These are phyloP conservation scores for Backusella westeae DNA, from an alignment of 192 early-diverging fungal species.

Conservation along the genomic window DNA sequence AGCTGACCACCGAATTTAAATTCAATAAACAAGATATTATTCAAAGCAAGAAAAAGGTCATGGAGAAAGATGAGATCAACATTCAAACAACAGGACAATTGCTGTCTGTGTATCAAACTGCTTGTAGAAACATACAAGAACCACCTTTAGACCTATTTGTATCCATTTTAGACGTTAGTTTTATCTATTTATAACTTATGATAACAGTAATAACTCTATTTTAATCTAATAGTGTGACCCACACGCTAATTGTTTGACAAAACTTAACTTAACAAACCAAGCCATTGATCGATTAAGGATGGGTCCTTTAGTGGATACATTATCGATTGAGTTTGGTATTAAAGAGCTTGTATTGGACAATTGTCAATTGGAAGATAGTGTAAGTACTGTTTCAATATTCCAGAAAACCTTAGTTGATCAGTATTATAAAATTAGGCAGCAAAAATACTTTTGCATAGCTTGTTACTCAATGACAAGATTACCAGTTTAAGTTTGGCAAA, in stretches of 20 bases:
- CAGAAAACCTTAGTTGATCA: neutral
- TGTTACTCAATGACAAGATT: conserved; percentile 66
- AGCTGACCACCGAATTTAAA: conserved; percentile 49
- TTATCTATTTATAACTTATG: neutral
- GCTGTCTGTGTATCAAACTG: conserved; percentile 27
- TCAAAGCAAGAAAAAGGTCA: neutral
- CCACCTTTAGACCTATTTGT: conserved; percentile 17
- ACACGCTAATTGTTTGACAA: conserved; percentile 11
- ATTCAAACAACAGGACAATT: conserved; percentile 10
- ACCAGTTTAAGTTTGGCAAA: conserved; percentile 65
- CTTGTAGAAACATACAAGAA: conserved; percentile 29
- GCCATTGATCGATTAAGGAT: conserved; percentile 54
- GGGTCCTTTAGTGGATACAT: conserved; percentile 72
- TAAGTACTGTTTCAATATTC: conserved; percentile 9
- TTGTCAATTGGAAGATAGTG: conserved; percentile 74
- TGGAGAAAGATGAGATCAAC: neutral
- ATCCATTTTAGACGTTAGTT: conserved; percentile 12
- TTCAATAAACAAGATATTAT: conserved; percentile 4
- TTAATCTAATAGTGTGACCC: conserved; percentile 18
- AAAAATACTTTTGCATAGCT: conserved; percentile 68
- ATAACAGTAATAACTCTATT: neutral
- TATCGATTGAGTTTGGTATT: conserved; percentile 75
- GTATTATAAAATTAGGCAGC: conserved; percentile 39
- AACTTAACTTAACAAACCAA: conserved; percentile 30
- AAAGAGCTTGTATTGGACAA: conserved; percentile 61